Evolutionary conservation across 225 moss, liverwort and hornwort genomes (phyloP).

Genomic region (Ulota crispa): DNA sequence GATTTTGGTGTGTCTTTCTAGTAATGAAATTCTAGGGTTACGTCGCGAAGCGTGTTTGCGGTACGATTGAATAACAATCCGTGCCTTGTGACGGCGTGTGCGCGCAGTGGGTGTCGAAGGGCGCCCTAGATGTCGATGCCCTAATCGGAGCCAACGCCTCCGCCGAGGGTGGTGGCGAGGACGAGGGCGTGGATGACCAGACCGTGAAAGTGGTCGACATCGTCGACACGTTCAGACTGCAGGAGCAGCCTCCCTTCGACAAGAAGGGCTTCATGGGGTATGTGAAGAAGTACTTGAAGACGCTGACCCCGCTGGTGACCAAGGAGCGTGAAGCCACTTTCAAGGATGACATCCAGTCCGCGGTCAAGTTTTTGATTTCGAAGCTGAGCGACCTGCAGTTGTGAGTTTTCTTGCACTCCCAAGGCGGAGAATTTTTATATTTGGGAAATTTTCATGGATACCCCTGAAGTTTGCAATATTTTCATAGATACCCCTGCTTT

Average conservation of each 20-base stretch:
- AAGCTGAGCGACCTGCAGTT: conserved; percentile 77
- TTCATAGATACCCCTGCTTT: too few relatives aligned
- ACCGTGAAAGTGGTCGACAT: conserved; percentile 81
- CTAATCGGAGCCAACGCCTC: conserved; percentile 95
- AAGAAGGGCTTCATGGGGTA: conserved; percentile 72
- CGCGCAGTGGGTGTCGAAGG: conserved; percentile 68
- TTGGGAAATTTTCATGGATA: too few relatives aligned
- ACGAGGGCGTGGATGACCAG: conserved; percentile 70
- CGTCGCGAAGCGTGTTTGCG: rapidly evolving
- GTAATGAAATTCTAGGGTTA: not conserved
- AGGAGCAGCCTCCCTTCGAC: conserved; percentile 87
- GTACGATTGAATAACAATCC: not conserved
- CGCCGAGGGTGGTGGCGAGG: conserved; percentile 73
- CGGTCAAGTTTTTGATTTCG: conserved; percentile 69
- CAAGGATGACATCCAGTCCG: conserved; percentile 58
- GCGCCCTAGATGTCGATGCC: conserved; percentile 49
- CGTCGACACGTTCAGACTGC: conserved; percentile 84
- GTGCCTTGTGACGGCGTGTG: not conserved
- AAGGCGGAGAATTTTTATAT: not conserved
- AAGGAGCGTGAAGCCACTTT: conserved; percentile 57
- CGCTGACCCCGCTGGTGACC: conserved; percentile 48
- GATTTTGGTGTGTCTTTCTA: not conserved
- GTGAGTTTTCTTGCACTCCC: conserved; percentile 34
- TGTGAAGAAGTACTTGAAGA: conserved; percentile 83
- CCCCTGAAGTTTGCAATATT: too few relatives aligned